Base-by-base conservation (phyloP, 2,329 filamentous ascomycete genomes). In the Scedosporium aurantiacum region DNA sequence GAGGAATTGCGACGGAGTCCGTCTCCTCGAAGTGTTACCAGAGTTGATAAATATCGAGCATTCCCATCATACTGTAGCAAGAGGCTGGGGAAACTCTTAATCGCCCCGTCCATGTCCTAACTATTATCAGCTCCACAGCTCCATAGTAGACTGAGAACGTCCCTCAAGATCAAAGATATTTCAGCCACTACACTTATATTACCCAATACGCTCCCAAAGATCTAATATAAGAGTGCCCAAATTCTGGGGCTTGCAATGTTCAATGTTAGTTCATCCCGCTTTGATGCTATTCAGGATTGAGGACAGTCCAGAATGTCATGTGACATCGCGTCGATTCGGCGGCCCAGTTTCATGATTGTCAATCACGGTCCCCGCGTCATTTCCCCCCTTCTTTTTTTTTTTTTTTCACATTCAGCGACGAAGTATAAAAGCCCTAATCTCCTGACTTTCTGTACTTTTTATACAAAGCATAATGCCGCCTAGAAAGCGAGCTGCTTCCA, bases 401-500 rank as follows among this genome's bases (percentile, higher is more conserved):
- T 2, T 52, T 40, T 23, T 18, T 32, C 1, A 12, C 23, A 27
- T 54, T 6, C n/a, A 47, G 43, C n/a, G 21, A 47, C n/a, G 43
- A 47, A 47, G 43, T 10, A 8, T 47, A 55, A 55, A 16, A 25
- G 6, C 23, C 23, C 52, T 7, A 25, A 32, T 47, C 23, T 21
- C 14, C 7, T 7, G n/a, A 21, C 41, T 28, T 45, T 25, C n/a
- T 23, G 14, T 25, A 25, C 37, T 25, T 5, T 41, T 27, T 14
- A n/a, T 28, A 40, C 28, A 16, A 16, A 23, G 8, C 23, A 61
- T 7, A 32, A 61, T 61, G 60, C 60, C 60, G 2, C 60, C 41
- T 12, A 40, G 60, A 43, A 61, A 61, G 41, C 40, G 60, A 52
- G 55, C 60, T 7, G 60, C 60, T 21, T 61, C 60, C 18, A 61